Conservation (phyloP, 2,329 filamentous ascomycete species). For the Septoria linicola region DNA sequence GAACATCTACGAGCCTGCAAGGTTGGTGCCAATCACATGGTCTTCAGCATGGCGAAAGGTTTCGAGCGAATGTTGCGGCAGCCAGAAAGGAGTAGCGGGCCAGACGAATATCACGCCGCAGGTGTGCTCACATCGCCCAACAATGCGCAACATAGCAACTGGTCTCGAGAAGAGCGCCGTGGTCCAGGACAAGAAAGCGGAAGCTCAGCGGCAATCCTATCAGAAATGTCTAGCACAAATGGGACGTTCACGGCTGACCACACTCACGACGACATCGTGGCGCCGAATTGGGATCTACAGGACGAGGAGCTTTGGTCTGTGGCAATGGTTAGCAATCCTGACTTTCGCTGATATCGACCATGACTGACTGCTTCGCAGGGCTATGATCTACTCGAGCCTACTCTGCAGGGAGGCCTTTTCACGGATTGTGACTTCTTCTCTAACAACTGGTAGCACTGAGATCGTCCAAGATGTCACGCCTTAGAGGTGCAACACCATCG, state of each 20-base stretch:
- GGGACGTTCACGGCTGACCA: not conserved
- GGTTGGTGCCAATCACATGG: constrained; percentile 21
- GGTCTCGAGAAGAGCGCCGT: too few relatives aligned
- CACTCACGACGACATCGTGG: not conserved
- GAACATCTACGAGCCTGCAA: constrained; percentile 14
- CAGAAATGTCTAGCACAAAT: not conserved
- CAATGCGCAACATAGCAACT: too few relatives aligned
- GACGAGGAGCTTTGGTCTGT: constrained; percentile 21
- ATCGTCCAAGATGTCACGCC: too few relatives aligned
- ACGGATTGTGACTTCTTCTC: too few relatives aligned
- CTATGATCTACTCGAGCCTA: constrained; percentile 19
- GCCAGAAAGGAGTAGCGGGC: constrained; percentile 2
- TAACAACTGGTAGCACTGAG: too few relatives aligned
- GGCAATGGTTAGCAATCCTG: too few relatives aligned
- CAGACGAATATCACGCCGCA: not conserved
- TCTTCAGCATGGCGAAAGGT: constrained; percentile 22
- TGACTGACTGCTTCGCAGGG: too few relatives aligned
- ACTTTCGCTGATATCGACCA: too few relatives aligned
- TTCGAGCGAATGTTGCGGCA: constrained; percentile 23
- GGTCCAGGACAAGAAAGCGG: too few relatives aligned
- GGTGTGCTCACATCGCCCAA: too few relatives aligned
- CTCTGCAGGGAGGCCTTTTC: constrained; percentile 14
- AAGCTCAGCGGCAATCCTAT: too few relatives aligned
- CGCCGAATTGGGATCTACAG: constrained; percentile 14
- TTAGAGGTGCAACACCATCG: too few relatives aligned